Evolutionary conservation across 352 stramenopile species (phyloP).

Genomic region (Phytophthora brassicae): DNA sequence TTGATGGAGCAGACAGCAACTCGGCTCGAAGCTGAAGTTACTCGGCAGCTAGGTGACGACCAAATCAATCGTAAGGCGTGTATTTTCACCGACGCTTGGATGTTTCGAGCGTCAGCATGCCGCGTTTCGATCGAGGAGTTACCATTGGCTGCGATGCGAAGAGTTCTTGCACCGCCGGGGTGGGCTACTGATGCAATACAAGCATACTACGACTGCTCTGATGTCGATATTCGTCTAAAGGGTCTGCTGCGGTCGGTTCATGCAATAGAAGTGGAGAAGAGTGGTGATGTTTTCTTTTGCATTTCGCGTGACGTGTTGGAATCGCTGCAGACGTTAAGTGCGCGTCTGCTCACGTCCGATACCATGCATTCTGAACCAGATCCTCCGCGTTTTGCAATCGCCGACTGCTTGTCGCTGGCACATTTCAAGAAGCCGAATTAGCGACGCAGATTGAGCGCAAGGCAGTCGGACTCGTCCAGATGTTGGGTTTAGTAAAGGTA

Average conservation of each 20-base stretch:
- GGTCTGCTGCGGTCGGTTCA: neutral
- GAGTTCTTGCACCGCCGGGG: neutral
- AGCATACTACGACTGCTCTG: slow-evolving; percentile 26
- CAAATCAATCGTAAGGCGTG: slow-evolving; percentile 8
- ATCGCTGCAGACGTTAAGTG: slow-evolving; percentile 2
- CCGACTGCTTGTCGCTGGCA: neutral
- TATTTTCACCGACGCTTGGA: slow-evolving; percentile 4
- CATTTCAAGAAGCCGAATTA: too few relatives aligned
- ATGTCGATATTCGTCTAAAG: slow-evolving; percentile 3
- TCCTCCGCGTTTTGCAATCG: slow-evolving; percentile 26
- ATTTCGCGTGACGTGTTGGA: slow-evolving; percentile 3
- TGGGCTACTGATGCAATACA: slow-evolving; percentile 5
- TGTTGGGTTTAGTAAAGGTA: too few relatives aligned
- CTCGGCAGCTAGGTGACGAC: slow-evolving; percentile 3
- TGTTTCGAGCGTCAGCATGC: neutral
- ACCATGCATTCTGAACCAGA: neutral
- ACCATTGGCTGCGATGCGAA: slow-evolving; percentile 3
- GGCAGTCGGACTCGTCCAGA: too few relatives aligned
- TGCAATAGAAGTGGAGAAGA: neutral
- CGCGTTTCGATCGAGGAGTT: slow-evolving; percentile 2
- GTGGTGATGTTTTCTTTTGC: slow-evolving; percentile 6
- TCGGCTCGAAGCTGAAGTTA: neutral
- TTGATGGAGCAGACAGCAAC: neutral
- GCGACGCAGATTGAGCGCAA: too few relatives aligned
- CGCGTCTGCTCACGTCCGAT: neutral